Evolutionary conservation across 1,284 basidiomycete species (phyloP).

Genomic region (Agaricales sp.): DNA sequence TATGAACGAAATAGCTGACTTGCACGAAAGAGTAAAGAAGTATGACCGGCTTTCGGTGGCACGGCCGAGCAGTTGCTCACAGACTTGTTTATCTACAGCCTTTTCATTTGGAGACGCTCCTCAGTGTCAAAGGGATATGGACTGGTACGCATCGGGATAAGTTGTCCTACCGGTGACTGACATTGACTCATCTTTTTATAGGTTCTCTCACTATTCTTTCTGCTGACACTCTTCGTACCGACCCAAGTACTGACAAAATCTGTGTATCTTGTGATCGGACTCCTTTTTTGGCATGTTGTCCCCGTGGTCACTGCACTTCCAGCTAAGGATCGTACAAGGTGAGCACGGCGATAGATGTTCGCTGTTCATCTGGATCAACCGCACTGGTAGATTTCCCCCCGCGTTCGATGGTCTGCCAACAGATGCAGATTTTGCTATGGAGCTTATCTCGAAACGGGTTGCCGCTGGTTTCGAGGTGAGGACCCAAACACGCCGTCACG

Average conservation of each 20-base stretch:
- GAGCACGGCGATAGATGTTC: slow-evolving; percentile 9
- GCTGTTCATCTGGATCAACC: slow-evolving; percentile 6
- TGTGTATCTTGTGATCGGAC: slow-evolving; percentile 33
- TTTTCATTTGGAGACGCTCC: slow-evolving; percentile 55
- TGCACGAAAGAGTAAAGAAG: slow-evolving; percentile 62
- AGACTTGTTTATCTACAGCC: slow-evolving; percentile 23
- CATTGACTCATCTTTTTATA: slow-evolving; percentile 12
- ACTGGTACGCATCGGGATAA: slow-evolving; percentile 25
- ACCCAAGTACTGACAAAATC: slow-evolving; percentile 39
- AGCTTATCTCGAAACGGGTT: slow-evolving; percentile 50
- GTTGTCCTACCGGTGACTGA: neutral
- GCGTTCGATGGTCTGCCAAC: slow-evolving; percentile 45
- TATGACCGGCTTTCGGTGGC: slow-evolving; percentile 23
- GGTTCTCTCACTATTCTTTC: slow-evolving; percentile 25
- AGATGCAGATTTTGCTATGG: slow-evolving; percentile 60
- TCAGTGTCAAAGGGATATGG: slow-evolving; percentile 36
- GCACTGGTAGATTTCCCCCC: slow-evolving; percentile 29
- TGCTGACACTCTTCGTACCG: slow-evolving; percentile 35
- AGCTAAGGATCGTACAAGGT: slow-evolving; percentile 35
- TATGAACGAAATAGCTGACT: slow-evolving; percentile 40
- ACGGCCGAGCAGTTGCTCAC: neutral
- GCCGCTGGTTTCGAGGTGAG: slow-evolving; percentile 38
- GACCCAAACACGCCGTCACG: slow-evolving; percentile 14
- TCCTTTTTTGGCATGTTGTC: slow-evolving; percentile 53
- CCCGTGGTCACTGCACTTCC: slow-evolving; percentile 46